Conservation (phyloP, 495 filamentous ascomycete species). For the Peziza echinospora region DNA sequence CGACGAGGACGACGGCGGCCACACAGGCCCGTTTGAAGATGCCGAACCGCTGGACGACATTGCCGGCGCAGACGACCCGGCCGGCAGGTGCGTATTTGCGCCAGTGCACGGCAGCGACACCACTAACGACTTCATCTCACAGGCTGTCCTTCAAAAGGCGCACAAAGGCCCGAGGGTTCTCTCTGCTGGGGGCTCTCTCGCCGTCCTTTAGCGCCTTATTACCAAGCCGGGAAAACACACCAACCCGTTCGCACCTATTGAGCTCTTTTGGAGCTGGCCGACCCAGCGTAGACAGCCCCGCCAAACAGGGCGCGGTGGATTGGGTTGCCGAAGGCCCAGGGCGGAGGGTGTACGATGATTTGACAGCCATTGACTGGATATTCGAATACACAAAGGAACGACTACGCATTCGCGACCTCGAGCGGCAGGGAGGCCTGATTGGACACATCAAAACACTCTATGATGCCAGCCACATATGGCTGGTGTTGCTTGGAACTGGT, state of each 20-base stretch:
- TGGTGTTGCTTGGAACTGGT: constrained; percentile 49
- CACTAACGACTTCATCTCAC: too few species aligned
- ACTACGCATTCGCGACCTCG: constrained; percentile 57
- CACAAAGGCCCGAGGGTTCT: background rate
- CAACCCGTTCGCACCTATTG: background rate
- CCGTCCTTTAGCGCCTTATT: background rate
- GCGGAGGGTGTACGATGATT: constrained; percentile 80
- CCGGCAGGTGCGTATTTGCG: too few species aligned
- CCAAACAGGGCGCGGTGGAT: constrained; percentile 23
- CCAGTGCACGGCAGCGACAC: too few species aligned
- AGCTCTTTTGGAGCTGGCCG: background rate
- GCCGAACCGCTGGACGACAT: background rate
- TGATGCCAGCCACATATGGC: constrained; percentile 79
- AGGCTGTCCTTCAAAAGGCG: background rate
- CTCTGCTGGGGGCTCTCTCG: background rate
- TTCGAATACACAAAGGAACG: constrained; percentile 97
- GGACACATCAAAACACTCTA: constrained; percentile 49
- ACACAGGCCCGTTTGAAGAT: background rate
- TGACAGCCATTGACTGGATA: constrained; percentile 98
- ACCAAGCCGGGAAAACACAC: background rate
- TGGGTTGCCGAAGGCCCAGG: constrained; percentile 89
- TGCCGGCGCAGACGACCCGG: background rate
- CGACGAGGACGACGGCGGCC: background rate
- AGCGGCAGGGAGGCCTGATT: constrained; percentile 44
- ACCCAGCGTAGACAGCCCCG: background rate